Evolutionary conservation across 352 stramenopile genomes (phyloP).

Genomic region (Achlya hypogyna): DNA sequence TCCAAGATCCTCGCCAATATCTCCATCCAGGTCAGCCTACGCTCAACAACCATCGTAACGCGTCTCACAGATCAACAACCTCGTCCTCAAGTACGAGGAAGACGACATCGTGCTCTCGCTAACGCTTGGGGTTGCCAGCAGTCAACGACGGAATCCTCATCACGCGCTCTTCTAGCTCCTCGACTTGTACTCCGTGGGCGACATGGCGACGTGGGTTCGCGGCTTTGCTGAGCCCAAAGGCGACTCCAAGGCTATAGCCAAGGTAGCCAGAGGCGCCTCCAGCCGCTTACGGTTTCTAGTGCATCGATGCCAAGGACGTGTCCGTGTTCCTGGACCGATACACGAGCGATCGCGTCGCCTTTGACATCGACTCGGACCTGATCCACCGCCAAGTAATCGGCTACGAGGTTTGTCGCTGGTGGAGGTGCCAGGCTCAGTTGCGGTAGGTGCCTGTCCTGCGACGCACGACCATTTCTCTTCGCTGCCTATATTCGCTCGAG

Average conservation of each 20-base stretch:
- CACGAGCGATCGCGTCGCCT: slow-evolving; percentile 39
- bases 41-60: no score
- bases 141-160: no score
- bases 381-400: slow-evolving; percentile 65
- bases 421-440: background rate
- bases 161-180: slow-evolving; percentile 35
- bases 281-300: slow-evolving; percentile 19
- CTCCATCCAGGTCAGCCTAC: slow-evolving; percentile 66
- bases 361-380: slow-evolving; percentile 22
- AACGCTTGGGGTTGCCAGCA: slow-evolving; percentile 72
- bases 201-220: slow-evolving; percentile 42
- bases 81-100: slow-evolving; percentile 84
- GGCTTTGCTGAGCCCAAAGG: slow-evolving; percentile 59
- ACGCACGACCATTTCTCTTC: slow-evolving; percentile 54
- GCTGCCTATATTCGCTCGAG: slow-evolving; percentile 18
- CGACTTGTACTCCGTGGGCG: slow-evolving; percentile 65
- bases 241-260: slow-evolving; percentile 40
- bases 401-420: slow-evolving; percentile 37
- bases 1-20: slow-evolving; percentile 77
- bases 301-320: slow-evolving; percentile 63
- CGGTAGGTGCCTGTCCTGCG: slow-evolving; percentile 49
- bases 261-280: slow-evolving; percentile 25
- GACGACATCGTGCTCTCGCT: slow-evolving; percentile 80
- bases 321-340: slow-evolving; percentile 82
- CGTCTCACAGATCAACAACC: slow-evolving; percentile 84